Conservation (phyloP, 805 yeast species). For the Tetrapisispora namnaoensis region DNA sequence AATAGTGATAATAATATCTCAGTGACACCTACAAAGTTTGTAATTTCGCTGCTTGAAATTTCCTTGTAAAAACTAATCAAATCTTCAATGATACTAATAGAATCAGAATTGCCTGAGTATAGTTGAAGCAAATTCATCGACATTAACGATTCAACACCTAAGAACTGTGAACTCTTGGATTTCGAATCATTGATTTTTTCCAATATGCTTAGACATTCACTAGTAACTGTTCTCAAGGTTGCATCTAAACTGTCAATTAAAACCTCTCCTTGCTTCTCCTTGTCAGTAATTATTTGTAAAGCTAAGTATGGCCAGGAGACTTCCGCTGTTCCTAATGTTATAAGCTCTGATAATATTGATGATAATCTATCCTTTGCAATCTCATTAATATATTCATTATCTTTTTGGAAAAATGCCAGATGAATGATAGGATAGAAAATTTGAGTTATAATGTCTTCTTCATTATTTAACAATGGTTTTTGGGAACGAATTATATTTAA, state of each 20-base stretch:
- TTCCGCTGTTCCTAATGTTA: slow-evolving; percentile 24
- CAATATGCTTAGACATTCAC: slow-evolving; percentile 41
- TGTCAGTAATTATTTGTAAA: slow-evolving; percentile 30
- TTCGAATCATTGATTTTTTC: slow-evolving; percentile 29
- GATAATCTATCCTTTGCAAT: slow-evolving; percentile 53
- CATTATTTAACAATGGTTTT: slow-evolving; percentile 23
- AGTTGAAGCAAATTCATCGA: slow-evolving; percentile 72
- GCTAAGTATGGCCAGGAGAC: slow-evolving; percentile 50
- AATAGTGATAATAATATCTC: slow-evolving; percentile 51
- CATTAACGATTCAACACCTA: slow-evolving; percentile 65
- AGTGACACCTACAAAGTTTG: slow-evolving; percentile 41
- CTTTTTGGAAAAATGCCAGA: slow-evolving; percentile 26
- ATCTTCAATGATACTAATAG: slow-evolving; percentile 66
- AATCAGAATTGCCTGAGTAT: slow-evolving; percentile 67
- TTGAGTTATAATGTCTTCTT: slow-evolving; percentile 21
- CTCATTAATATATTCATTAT: slow-evolving; percentile 9
- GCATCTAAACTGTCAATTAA: slow-evolving; percentile 45
- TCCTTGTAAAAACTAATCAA: slow-evolving; percentile 35
- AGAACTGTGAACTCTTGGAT: slow-evolving; percentile 31
- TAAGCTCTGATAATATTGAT: slow-evolving; percentile 54
- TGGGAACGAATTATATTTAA: slow-evolving; percentile 43
- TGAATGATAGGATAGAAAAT: slow-evolving; percentile 26
- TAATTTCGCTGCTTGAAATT: slow-evolving; percentile 24
- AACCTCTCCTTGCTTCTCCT: slow-evolving; percentile 16
- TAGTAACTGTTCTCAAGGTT: slow-evolving; percentile 40